Conservation (phyloP, 2,329 filamentous ascomycete genomes). For the Beauveria australis region DNA sequence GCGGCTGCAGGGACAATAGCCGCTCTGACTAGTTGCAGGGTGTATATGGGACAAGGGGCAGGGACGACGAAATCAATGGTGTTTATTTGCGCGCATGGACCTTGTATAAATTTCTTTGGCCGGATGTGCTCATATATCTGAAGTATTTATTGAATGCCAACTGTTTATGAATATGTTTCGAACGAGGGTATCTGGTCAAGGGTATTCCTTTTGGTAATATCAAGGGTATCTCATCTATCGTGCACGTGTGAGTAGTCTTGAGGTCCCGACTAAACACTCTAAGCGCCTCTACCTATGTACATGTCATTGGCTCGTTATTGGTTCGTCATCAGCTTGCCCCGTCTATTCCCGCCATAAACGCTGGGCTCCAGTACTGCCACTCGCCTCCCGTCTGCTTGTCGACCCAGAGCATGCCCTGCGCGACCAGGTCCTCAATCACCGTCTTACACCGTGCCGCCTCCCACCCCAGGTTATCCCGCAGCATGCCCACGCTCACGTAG, state of each 20-base stretch:
- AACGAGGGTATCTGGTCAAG: not conserved
- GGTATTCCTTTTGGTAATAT: too few species aligned
- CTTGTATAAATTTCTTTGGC: constrained; percentile 14
- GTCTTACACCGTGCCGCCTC: constrained; percentile 76
- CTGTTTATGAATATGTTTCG: constrained; percentile 20
- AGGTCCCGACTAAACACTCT: not conserved
- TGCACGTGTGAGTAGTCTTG: constrained; percentile 1
- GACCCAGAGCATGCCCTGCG: constrained; percentile 88
- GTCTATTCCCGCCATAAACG: constrained; percentile 52
- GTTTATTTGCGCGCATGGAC: constrained; percentile 12
- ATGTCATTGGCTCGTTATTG: not conserved
- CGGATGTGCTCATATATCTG: constrained; percentile 8
- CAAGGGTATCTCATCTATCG: constrained; percentile 7
- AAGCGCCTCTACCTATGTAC: not conserved
- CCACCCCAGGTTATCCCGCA: constrained; percentile 82
- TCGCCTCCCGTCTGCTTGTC: constrained; percentile 71
- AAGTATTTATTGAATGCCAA: constrained; percentile 18
- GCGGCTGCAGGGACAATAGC: not conserved
- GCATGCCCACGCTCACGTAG: constrained; percentile 82
- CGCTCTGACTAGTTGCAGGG: not conserved
- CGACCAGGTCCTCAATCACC: constrained; percentile 80
- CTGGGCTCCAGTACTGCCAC: constrained; percentile 89
- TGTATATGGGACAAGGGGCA: not conserved
- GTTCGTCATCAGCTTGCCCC: not conserved
- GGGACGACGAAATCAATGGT: constrained; percentile 8